These are phyloP conservation scores for Hanseniaspora guilliermondii DNA, from an alignment of 805 yeast species.

Conservation along the genomic window DNA sequence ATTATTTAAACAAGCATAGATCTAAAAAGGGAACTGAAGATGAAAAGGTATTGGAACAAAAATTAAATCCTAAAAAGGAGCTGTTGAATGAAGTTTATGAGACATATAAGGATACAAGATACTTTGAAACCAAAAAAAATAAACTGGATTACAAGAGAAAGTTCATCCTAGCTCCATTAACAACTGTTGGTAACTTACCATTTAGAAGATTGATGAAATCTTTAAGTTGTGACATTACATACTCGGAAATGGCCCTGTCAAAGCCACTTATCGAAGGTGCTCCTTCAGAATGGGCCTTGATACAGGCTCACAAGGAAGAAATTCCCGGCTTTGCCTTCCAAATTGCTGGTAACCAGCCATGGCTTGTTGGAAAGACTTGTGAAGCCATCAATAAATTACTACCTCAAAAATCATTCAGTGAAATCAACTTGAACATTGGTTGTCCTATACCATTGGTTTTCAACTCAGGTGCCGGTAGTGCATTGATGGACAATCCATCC, in stretches of 20 bases:
- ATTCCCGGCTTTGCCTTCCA: constrained; percentile 87
- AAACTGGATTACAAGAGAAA: constrained; percentile 50
- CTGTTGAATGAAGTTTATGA: constrained; percentile 25
- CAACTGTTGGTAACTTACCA: constrained; percentile 96
- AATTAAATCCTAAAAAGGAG: constrained; percentile 22
- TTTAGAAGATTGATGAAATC: constrained; percentile 84
- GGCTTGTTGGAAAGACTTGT: constrained; percentile 91
- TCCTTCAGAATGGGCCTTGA: constrained; percentile 94
- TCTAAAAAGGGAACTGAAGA: constrained; percentile 23
- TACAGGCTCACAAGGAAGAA: constrained; percentile 75
- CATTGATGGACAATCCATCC: constrained; percentile 79
- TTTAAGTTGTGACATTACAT: constrained; percentile 85
- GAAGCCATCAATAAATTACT: constrained; percentile 42
- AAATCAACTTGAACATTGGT: constrained; percentile 86
- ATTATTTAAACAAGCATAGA: constrained; percentile 22
- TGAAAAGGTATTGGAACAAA: constrained; percentile 17
- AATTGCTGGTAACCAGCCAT: constrained; percentile 78
- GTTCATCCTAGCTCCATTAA: constrained; percentile 85
- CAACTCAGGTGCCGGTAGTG: constrained; percentile 92
- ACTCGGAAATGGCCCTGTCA: constrained; percentile 87
- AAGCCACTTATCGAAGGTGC: constrained; percentile 80
- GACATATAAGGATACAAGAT: constrained; percentile 61
- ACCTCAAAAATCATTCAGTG: constrained; percentile 36
- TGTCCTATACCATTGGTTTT: constrained; percentile 95
- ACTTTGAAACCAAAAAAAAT: constrained; percentile 72